Evolutionary conservation across 2,329 filamentous ascomycete genomes (phyloP).

Genomic region (Neocucurbitaria cava): DNA sequence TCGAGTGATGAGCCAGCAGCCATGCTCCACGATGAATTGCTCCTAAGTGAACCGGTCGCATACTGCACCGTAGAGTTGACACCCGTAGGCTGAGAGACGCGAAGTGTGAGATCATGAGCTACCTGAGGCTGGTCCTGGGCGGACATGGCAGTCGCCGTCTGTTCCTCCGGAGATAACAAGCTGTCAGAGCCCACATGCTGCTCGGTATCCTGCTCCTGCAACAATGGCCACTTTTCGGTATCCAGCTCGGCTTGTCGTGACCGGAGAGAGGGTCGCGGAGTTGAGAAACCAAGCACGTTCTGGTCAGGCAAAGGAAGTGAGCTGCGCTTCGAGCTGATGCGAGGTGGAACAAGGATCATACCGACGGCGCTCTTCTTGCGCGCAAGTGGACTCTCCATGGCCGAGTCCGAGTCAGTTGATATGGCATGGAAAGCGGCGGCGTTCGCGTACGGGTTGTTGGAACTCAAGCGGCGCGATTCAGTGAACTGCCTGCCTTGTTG

Average conservation of each 20-base stretch:
- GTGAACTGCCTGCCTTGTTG: neutral
- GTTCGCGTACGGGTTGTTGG: conserved; percentile 7
- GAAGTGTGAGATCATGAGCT: neutral
- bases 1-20: conserved; percentile 9
- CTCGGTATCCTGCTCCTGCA: conserved; percentile 2
- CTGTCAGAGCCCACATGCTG: neutral
- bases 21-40: conserved; percentile 10
- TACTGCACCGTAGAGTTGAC: neutral
- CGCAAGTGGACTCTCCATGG: conserved; percentile 11
- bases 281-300: neutral
- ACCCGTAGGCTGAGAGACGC: neutral
- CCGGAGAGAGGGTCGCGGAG: neutral
- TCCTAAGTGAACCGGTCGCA: conserved; percentile 4
- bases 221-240: conserved; percentile 21
- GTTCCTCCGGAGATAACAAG: neutral
- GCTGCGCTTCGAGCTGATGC: conserved; percentile 24
- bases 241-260: conserved; percentile 4
- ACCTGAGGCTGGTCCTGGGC: neutral
- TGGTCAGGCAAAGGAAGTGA: conserved; percentile 13
- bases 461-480: neutral
- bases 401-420: conserved; percentile 10
- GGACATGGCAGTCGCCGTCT: neutral
- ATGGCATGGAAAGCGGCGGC: conserved; percentile 20
- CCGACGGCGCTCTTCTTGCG: conserved; percentile 2
- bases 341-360: conserved; percentile 14